Percentiles rank a stretch among this genome's conserved stretches.
Conservation (phyloP, 176 grass and related monocot species). For the Melocanna baccifera region DNA sequence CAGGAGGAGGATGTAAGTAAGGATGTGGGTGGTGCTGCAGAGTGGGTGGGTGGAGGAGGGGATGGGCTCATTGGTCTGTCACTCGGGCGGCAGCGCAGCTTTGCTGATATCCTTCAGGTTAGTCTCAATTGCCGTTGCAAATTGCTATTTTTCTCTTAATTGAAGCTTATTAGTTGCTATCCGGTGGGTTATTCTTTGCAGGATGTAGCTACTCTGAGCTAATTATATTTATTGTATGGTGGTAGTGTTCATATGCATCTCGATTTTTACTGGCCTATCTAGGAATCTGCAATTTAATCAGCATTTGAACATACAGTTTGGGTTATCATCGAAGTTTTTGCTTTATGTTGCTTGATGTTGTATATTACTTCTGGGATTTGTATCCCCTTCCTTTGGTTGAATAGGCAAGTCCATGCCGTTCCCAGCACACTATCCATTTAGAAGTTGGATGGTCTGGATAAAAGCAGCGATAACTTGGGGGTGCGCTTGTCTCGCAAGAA, state of each 20-base stretch:
- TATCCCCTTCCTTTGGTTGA: background rate
- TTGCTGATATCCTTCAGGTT: slow-evolving; percentile 87
- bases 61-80: slow-evolving; percentile 73
- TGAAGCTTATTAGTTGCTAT: background rate
- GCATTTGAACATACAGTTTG: background rate
- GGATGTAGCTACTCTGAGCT: background rate
- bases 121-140: slow-evolving; percentile 22
- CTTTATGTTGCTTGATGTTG: background rate
- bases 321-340: background rate
- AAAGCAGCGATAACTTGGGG: background rate
- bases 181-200: background rate
- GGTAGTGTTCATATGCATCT: background rate
- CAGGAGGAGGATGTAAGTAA: slow-evolving; percentile 34
- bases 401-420: background rate
- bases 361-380: background rate
- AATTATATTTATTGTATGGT: slow-evolving; percentile 1
- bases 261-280: background rate
- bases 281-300: background rate
- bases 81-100: slow-evolving; percentile 69
- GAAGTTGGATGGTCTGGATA: slow-evolving; percentile 3
- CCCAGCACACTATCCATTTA: background rate
- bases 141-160: background rate
- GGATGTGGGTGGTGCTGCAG: slow-evolving; percentile 36
- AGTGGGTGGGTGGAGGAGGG: slow-evolving; percentile 60
- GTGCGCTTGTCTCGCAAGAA: background rate